Evolutionary conservation across 148 eudicot genomes (phyloP).

Genomic region (Beta vulgaris): DNA sequence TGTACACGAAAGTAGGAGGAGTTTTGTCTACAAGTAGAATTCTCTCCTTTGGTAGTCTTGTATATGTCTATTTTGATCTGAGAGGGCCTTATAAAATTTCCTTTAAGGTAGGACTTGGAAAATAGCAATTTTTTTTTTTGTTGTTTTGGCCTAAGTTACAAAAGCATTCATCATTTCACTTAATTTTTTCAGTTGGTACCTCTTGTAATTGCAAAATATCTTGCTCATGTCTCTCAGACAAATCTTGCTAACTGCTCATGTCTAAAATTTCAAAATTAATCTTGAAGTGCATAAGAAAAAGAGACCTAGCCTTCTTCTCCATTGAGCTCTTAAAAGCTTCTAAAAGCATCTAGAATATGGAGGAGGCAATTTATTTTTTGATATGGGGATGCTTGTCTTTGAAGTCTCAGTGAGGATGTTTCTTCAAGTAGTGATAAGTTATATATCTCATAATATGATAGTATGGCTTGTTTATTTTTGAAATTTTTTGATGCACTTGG

Average conservation of each 20-base stretch:
- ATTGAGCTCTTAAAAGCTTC: not conserved
- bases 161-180: not conserved
- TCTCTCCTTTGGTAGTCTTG: not conserved
- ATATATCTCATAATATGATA: not conserved
- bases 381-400: not conserved
- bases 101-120: too few relatives aligned
- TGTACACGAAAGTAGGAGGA: not conserved
- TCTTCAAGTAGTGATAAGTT: not conserved
- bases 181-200: not conserved
- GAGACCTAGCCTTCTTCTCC: not conserved
- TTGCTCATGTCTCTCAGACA: not conserved
- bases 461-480: not conserved
- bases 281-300: not conserved
- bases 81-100: too few relatives aligned
- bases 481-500: not conserved
- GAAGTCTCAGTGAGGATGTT: not conserved
- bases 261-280: not conserved
- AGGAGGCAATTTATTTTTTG: too few relatives aligned
- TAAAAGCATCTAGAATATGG: too few relatives aligned
- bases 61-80: too few relatives aligned
- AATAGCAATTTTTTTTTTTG: too few relatives aligned
- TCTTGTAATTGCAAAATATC: not conserved
- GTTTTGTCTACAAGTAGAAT: not conserved
- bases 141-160: not conserved
- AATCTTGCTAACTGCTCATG: not conserved